phyloP scores from a whole-genome alignment of 2,329 filamentous ascomycete species.

The Penicillium occitanis region DNA sequence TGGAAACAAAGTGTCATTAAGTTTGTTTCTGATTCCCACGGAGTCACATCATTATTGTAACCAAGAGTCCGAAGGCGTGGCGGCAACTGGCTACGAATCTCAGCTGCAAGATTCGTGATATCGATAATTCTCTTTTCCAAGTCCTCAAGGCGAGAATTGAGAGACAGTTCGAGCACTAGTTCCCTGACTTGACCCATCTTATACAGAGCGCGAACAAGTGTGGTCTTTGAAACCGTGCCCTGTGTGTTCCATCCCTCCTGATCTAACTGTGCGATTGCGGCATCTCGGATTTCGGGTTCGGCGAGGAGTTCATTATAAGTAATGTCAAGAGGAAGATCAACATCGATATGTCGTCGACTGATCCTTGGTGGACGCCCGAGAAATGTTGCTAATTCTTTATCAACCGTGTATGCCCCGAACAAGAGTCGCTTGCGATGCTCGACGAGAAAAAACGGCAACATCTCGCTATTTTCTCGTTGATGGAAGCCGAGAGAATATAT shows the following conservation, averaged over 20 bases:
- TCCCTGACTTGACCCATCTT: conserved; percentile 24
- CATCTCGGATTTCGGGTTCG: conserved; percentile 15
- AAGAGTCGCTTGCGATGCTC: conserved; percentile 31
- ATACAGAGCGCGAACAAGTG: conserved; percentile 3
- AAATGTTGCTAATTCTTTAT: conserved; percentile 33
- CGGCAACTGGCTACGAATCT: conserved; percentile 13
- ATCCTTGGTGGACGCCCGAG: conserved; percentile 32
- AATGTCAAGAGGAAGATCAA: conserved; percentile 30
- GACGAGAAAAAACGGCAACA: conserved; percentile 29
- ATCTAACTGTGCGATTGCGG: conserved; percentile 22
- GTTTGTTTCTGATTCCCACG: not conserved
- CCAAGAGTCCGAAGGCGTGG: not conserved
- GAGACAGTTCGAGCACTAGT: conserved; percentile 17
- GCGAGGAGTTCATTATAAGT: conserved; percentile 28
- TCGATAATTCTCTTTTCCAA: conserved; percentile 13
- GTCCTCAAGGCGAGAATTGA: conserved; percentile 20
- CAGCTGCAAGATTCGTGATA: conserved; percentile 1
- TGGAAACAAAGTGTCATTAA: conserved; percentile 19
- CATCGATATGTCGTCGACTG: conserved; percentile 30
- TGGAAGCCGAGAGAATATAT: conserved; percentile 22
- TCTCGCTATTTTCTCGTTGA: conserved; percentile 13
- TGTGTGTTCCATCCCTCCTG: conserved; percentile 25
- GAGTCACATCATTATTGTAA: not conserved
- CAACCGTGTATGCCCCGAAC: conserved; percentile 27
- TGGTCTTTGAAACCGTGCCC: conserved; percentile 21